Evolutionary conservation across 257 asterid species (phyloP).

Genomic region (Nicotiana undulata): DNA sequence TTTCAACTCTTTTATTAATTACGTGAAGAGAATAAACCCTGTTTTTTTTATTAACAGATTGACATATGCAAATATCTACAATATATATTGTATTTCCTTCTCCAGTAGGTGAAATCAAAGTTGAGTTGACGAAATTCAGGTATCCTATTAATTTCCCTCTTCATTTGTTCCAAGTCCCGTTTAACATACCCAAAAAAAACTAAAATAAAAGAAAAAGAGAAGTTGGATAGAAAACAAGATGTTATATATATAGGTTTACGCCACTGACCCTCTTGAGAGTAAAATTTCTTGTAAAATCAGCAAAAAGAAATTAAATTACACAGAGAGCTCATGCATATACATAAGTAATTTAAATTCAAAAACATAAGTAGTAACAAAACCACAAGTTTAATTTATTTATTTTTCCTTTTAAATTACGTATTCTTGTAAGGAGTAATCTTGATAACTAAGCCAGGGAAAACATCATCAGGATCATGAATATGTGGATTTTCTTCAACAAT

Average conservation of each 20-base stretch:
- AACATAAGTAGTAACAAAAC: no score
- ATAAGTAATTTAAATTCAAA: neutral
- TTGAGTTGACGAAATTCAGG: neutral
- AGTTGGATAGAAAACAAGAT: no score
- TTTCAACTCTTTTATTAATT: no score
- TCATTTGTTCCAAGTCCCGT: neutral
- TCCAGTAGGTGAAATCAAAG: no score
- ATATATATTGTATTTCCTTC: no score
- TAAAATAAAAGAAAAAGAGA: neutral
- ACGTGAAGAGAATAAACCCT: no score
- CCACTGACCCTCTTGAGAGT: neutral
- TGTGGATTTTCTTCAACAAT: constrained; percentile 74
- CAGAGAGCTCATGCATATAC: neutral
- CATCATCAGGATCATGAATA: constrained; percentile 72
- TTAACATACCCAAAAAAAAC: neutral
- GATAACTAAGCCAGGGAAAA: constrained; percentile 65
- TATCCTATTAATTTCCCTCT: neutral
- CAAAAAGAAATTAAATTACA: neutral
- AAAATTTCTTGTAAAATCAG: neutral
- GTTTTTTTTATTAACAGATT: no score
- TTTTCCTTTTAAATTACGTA: neutral
- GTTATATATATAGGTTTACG: neutral
- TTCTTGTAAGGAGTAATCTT: constrained; percentile 44
- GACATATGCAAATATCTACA: no score
- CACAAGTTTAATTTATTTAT: neutral